Evolutionary conservation across 2,329 filamentous ascomycete species (phyloP), one percentile per base, ranked within the genome.

Genomic region (Ophiobolus disseminans): DNA sequence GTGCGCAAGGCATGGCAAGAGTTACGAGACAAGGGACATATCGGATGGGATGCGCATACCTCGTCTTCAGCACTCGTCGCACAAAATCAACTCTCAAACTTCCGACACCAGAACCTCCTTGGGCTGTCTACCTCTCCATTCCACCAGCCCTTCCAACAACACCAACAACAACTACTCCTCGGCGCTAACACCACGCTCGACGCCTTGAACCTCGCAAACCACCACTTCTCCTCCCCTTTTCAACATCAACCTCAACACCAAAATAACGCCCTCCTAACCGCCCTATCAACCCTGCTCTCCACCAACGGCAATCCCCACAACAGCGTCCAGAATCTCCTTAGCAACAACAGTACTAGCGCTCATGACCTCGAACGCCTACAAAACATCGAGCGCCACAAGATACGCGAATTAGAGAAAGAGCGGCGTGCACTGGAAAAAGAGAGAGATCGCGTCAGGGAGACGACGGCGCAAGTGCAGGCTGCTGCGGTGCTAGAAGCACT

Each of bases 1-100:
- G 59, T 63, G 6, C 45, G 55, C 35, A 70, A 53, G 55, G 60
- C 54, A 19, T 55, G 42, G 30, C 50, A 48, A 20, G 53, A 54
- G 30, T 43, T 60, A 43, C 22, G 23, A 26, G 7, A 7, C 23
- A 6, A 26, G 23, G 23, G 11, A 26, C 11, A 26, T 6, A 26
- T 26, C 7, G 23, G 23, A 7, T 7, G 6, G 11, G 23, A 11
- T 26, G 23, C 7, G 23, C 7, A 26, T 11, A 26, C 23, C 7
- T 11, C 30, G n/a, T 32, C 30, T 11, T 14, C 2, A 3, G 30
- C 30, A 32, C 30, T 32, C 7, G 13, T 32, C 16, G 30, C 30
- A 32, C n/a, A 11, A 32, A 32, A 32, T 14, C 30, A 32, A 14
- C 30, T 32, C 30, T 11, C 30, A 7, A 32, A 32, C 30, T 14